phyloP scores from a whole-genome alignment of 2,329 filamentous ascomycete genomes.

The Pseudogymnoascus sp. region DNA sequence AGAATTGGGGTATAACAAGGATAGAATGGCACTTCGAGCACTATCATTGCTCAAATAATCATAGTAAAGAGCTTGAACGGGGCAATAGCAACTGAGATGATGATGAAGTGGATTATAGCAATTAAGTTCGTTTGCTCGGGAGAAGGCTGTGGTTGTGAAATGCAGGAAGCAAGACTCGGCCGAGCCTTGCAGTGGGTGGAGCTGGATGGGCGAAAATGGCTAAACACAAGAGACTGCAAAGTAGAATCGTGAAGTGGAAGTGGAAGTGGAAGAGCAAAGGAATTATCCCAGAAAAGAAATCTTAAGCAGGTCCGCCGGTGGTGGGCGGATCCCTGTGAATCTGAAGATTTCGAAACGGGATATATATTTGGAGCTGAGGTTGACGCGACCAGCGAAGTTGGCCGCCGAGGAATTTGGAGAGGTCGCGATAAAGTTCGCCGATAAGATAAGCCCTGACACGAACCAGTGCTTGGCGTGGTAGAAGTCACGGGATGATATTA shows the following conservation, averaged over 20 bases:
- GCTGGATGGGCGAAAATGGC: not conserved
- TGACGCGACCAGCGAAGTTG: conserved; percentile 1
- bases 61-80: not conserved
- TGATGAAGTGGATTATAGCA: not conserved
- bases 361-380: not conserved
- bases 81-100: not conserved
- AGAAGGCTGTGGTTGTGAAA: not conserved
- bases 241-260: not conserved
- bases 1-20: not conserved
- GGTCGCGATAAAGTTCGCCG: not conserved
- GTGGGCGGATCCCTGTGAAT: not conserved
- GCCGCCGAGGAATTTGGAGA: not conserved
- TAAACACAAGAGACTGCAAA: not conserved
- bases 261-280: not conserved
- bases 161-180: not conserved
- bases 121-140: not conserved
- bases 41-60: conserved; percentile 1
- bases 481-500: not conserved
- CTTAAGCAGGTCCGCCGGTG: not conserved
- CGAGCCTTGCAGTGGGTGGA: not conserved
- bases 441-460: conserved; percentile 3
- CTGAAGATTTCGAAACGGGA: not conserved
- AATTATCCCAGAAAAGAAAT: not conserved
- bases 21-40: not conserved
- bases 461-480: not conserved